These are phyloP conservation scores for Athelia sp. DNA, from an alignment of 1,284 basidiomycete genomes.

Conservation along the genomic window DNA sequence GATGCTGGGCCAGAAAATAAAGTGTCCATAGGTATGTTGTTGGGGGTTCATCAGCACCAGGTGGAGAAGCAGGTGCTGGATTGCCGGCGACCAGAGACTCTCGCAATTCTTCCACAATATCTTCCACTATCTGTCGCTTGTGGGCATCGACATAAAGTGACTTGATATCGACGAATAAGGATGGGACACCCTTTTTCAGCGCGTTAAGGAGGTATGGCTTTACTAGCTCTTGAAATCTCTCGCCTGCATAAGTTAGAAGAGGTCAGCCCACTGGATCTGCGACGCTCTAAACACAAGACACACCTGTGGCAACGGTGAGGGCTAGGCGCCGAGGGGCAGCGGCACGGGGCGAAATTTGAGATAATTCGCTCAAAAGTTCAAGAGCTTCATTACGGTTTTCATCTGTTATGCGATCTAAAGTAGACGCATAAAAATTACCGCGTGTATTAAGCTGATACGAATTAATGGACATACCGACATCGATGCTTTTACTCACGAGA, in stretches of 20 bases:
- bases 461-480: slow-evolving; percentile 46
- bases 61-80: slow-evolving; percentile 22
- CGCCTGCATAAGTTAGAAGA: slow-evolving; percentile 30
- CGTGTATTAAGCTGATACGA: not conserved
- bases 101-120: slow-evolving; percentile 59
- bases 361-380: slow-evolving; percentile 53
- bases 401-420: slow-evolving; percentile 38
- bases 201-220: slow-evolving; percentile 69
- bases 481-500: slow-evolving; percentile 61
- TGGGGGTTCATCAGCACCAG: slow-evolving; percentile 51
- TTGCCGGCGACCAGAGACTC: slow-evolving; percentile 24
- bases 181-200: slow-evolving; percentile 87
- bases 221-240: slow-evolving; percentile 64
- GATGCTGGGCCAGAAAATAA: slow-evolving; percentile 92
- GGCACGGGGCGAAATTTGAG: slow-evolving; percentile 60
- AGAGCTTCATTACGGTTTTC: slow-evolving; percentile 53
- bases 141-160: slow-evolving; percentile 65
- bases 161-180: slow-evolving; percentile 92
- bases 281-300: slow-evolving; percentile 12
- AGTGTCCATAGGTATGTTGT: slow-evolving; percentile 92
- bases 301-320: slow-evolving; percentile 60
- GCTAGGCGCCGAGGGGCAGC: slow-evolving; percentile 71
- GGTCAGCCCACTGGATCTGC: not conserved
- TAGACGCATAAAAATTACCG: not conserved
- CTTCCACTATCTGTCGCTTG: slow-evolving; percentile 70